A percentile compares a stretch with the other conserved stretches of the same genome.
phyloP scores from a whole-genome alignment of 495 filamentous ascomycete species.

The Aspergillus sparsus region DNA sequence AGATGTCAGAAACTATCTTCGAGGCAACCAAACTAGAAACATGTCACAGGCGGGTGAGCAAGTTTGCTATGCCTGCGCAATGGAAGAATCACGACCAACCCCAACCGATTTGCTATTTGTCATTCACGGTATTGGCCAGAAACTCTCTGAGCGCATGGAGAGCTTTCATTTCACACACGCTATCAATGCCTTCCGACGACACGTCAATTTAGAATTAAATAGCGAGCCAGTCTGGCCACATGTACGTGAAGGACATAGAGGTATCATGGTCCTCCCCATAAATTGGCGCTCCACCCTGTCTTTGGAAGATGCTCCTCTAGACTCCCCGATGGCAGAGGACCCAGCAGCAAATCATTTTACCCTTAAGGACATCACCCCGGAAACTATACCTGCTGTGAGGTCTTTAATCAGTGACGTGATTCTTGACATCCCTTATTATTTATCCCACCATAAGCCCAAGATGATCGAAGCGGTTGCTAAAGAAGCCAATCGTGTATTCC shows the following conservation, averaged over 20 bases:
- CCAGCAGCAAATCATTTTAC: conserved; percentile 64
- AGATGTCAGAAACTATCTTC: conserved; percentile 52
- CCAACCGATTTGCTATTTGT: conserved; percentile 88
- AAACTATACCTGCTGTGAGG: conserved; percentile 85
- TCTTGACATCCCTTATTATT: conserved; percentile 95
- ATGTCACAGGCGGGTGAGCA: conserved; percentile 32
- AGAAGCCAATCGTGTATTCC: conserved; percentile 92
- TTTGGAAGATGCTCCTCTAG: conserved; percentile 72
- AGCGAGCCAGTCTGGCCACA: conserved; percentile 70
- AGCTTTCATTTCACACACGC: conserved; percentile 96
- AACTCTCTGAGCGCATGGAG: conserved; percentile 92
- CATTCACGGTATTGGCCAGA: conserved; percentile 95
- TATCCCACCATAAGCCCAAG: conserved; percentile 91
- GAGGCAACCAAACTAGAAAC: conserved; percentile 37
- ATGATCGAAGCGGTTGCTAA: conserved; percentile 88
- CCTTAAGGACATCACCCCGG: conserved; percentile 86
- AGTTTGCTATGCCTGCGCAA: conserved; percentile 52
- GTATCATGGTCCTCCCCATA: conserved; percentile 73
- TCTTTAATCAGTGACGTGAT: conserved; percentile 94
- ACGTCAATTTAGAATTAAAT: conserved; percentile 80
- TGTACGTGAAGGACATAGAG: conserved; percentile 68
- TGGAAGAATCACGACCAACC: conserved; percentile 64
- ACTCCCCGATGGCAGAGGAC: conserved; percentile 46
- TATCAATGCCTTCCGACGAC: conserved; percentile 85
- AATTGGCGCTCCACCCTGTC: conserved; percentile 90